Evolutionary conservation across 495 filamentous ascomycete genomes (phyloP), one percentile per base, ranked within the genome.

Genomic region (Glonium stellatum): DNA sequence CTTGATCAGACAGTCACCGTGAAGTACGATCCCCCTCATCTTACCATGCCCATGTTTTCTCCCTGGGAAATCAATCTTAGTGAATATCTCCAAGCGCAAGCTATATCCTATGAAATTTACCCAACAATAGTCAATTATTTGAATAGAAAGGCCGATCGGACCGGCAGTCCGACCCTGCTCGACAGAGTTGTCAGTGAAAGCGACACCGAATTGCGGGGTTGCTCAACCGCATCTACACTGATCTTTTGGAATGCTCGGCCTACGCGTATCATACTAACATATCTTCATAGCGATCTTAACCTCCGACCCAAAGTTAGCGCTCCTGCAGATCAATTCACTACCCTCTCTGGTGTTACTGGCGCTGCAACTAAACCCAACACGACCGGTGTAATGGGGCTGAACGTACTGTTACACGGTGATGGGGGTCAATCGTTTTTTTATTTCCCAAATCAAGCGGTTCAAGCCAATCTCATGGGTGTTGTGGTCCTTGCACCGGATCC

Each of bases 371-470:
- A 65, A 4, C 64, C 70, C 8, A 34, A 63, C 13, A 49, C 69
- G n/a, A 64, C 61, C 21, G 75, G 76, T 31, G 59, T 70, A 1
- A 60, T 75, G 1, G 78, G 75, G 13, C 57, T 77, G 5, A 79
- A 79, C 67, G 71, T 80, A 54, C 75, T 80, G 23, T 70, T 80
- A 2, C 78, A 80, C 70, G 77, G 78, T 56, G 77, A 80, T 66
- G 78, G 78, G 61, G 78, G 78, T n/a, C 76, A 78, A 66, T 78
- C 76, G n/a, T 80, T 80, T 73, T 77, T 79, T 71, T 76, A 79
- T 67, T 79, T 80, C 70, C 78, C 77, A 23, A 80, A 80, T 63
- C 78, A 80, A 63, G 74, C 71, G 0, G 76, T 78, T 15, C 74
- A 76, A 54, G 62, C 66, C 61, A 71, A 71, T 37, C 68, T 78